A percentile compares a stretch with the other conserved stretches of the same genome.
These are phyloP conservation scores for Leptographium lundbergii DNA, from an alignment of 2,329 filamentous ascomycete genomes.

Conservation along the genomic window DNA sequence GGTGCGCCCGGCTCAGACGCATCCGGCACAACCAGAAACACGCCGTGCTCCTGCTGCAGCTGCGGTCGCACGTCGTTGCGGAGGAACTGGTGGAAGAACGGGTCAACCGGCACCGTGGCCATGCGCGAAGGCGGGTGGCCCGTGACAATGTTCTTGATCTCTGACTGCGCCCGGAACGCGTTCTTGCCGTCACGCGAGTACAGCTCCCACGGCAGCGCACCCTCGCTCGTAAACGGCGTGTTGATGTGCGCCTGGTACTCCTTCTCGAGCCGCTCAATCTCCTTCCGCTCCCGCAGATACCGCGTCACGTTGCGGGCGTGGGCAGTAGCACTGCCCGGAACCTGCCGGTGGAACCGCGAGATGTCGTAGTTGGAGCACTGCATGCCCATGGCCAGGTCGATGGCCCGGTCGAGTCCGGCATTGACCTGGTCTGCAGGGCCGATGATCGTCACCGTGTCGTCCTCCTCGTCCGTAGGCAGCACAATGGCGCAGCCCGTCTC, in stretches of 20 bases:
- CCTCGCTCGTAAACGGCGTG: slow-evolving; percentile 56
- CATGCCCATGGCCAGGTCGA: slow-evolving; percentile 81
- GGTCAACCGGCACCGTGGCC: slow-evolving; percentile 53
- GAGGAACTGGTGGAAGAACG: slow-evolving; percentile 68
- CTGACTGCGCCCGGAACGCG: slow-evolving; percentile 58
- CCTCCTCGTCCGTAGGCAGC: slow-evolving; percentile 63
- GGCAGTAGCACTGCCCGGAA: slow-evolving; percentile 55
- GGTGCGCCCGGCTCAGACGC: slow-evolving; percentile 44
- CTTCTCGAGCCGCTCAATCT: slow-evolving; percentile 71
- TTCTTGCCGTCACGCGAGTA: slow-evolving; percentile 82
- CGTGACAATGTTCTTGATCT: slow-evolving; percentile 61
- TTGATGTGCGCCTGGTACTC: slow-evolving; percentile 79
- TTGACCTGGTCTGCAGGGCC: slow-evolving; percentile 65
- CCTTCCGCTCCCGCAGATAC: slow-evolving; percentile 71
- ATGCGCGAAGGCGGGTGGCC: slow-evolving; percentile 64
- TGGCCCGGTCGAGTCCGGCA: slow-evolving; percentile 66
- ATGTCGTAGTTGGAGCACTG: slow-evolving; percentile 75
- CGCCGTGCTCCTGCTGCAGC: slow-evolving; percentile 56
- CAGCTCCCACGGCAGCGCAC: slow-evolving; percentile 71
- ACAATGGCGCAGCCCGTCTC: slow-evolving; percentile 87
- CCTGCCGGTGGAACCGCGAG: slow-evolving; percentile 62
- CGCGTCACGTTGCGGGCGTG: slow-evolving; percentile 81
- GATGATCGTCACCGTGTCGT: slow-evolving; percentile 73
- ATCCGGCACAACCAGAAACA: slow-evolving; percentile 61
- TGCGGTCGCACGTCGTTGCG: slow-evolving; percentile 49